Evolutionary conservation across 106 monocot genomes (phyloP), one percentile per base, ranked within the genome.

Genomic region (Acorus calamus): DNA sequence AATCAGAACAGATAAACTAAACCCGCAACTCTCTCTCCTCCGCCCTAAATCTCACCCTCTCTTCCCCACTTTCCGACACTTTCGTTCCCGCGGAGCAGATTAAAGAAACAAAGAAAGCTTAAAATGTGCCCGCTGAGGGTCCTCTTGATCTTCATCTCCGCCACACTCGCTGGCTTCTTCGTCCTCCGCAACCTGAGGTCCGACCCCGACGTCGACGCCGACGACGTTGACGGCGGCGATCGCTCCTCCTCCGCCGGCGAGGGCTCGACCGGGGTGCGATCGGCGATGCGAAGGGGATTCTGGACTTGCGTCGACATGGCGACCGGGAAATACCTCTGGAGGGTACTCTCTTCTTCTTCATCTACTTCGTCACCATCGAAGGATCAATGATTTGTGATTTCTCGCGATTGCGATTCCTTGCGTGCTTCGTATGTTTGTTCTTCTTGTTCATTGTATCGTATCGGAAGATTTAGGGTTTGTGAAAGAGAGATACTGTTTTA

Each of bases 301-400:
- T 93, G 92, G 92, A 83, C 85, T 5, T 76, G 75, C 51, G 85
- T 88, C 60, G 93, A 93, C 69, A 86, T 93, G 88, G 88, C 88
- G n/a, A 93, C 78, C 48, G 93, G 93, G 71, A 54, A 71, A 11
- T 93, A 89, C 64, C 73, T 93, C 44, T 93, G 93, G 93, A 82
- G 88, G 72, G 74, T 74, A 14, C 68, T 93, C 64, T 50, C 6
- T 64, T 64, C 49, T 49, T 28, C 14, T 51, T 64, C 7, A 64
- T 64, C 64, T 64, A 64, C 51, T 28, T 28, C 28, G 1, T 28
- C 28, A 28, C 28, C 28, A 28, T 28, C 28, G 28, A 28, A 28
- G 28, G 28, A 28, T 28, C 28, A 28, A 0, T 28, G 28, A 28
- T 28, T 28, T 28, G 28, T 0, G 28, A 28, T 28, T 28, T 28